These are phyloP conservation scores for Plasmodium yoelii DNA, from an alignment of 169 alveolate species.

Conservation along the genomic window DNA sequence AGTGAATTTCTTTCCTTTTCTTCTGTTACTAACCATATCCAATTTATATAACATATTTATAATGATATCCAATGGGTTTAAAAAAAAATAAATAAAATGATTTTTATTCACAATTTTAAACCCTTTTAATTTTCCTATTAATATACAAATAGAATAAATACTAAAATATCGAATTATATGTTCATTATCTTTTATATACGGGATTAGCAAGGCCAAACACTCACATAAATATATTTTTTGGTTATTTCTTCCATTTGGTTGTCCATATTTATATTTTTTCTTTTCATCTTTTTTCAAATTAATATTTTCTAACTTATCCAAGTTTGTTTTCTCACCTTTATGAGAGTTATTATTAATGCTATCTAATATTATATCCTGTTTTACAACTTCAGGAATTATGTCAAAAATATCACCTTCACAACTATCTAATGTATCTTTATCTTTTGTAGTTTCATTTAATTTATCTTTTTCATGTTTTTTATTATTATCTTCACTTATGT, in stretches of 20 bases:
- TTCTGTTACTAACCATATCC: neutral
- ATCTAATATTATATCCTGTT: too few relatives aligned
- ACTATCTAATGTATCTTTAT: neutral
- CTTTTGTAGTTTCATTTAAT: constrained; percentile 1
- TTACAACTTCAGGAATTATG: too few relatives aligned
- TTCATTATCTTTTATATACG: constrained; percentile 67
- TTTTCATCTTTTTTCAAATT: too few relatives aligned
- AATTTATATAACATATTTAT: constrained; percentile 13
- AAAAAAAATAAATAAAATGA: constrained; percentile 70
- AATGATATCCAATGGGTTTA: constrained; percentile 46
- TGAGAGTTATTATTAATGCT: too few relatives aligned
- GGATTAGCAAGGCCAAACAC: constrained; percentile 61
- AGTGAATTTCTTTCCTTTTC: neutral
- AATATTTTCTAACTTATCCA: too few relatives aligned
- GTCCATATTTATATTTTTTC: neutral
- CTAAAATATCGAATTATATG: constrained; percentile 53
- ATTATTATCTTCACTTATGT: neutral
- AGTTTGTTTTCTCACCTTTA: too few relatives aligned
- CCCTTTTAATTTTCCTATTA: constrained; percentile 41
- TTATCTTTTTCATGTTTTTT: neutral
- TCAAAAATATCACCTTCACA: neutral
- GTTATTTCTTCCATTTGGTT: neutral
- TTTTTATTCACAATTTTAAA: constrained; percentile 8
- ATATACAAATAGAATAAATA: constrained; percentile 40
- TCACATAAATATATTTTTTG: constrained; percentile 53